Evolutionary conservation across 176 grass and related monocot genomes (phyloP).

Genomic region (Avena eriantha): DNA sequence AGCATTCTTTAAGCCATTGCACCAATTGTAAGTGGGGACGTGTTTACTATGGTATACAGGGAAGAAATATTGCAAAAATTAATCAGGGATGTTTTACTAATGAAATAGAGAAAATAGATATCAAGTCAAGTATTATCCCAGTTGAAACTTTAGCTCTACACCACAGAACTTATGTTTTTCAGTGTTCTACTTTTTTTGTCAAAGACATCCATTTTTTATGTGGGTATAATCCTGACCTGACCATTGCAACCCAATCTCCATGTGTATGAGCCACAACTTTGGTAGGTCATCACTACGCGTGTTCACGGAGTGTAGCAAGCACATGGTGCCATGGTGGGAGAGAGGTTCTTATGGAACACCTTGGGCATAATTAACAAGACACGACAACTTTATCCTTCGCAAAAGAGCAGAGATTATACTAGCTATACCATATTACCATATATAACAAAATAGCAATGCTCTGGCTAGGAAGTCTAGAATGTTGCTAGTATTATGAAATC

Average conservation of each 20-base stretch:
- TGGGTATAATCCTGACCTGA: not conserved
- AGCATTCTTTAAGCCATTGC: not conserved
- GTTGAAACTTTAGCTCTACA: not conserved
- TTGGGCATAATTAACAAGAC: not conserved
- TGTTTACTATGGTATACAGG: not conserved
- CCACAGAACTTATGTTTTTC: constrained; percentile 16
- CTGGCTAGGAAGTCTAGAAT: not conserved
- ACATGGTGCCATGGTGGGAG: not conserved
- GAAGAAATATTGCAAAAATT: not conserved
- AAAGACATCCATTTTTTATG: not conserved
- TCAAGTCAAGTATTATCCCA: not conserved
- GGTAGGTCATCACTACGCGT: not conserved
- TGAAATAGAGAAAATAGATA: constrained; percentile 10
- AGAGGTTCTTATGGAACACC: not conserved
- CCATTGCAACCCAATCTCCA: not conserved
- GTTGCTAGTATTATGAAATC: not conserved
- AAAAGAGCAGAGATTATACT: not conserved
- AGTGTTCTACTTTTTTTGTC: not conserved
- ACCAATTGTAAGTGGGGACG: constrained; percentile 8
- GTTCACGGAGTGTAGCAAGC: constrained; percentile 6
- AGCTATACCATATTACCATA: constrained; percentile 17
- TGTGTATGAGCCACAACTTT: constrained; percentile 17
- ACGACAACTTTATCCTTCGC: not conserved
- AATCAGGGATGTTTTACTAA: constrained; percentile 27
- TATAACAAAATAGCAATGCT: not conserved